phyloP scores from a whole-genome alignment of 2,329 filamentous ascomycete species.

The Chalaropsis ovoidea region DNA sequence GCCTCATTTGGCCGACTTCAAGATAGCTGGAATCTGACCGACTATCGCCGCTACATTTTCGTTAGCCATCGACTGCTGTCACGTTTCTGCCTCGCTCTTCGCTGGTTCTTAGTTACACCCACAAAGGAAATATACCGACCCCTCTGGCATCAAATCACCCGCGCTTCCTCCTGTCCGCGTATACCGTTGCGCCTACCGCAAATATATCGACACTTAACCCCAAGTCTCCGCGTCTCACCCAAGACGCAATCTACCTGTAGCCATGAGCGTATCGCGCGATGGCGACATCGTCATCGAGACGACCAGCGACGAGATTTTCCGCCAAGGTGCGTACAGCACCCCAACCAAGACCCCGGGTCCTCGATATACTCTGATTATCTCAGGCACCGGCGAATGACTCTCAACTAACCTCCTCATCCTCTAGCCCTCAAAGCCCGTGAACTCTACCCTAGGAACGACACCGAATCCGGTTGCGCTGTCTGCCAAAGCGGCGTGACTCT shows the following conservation, averaged over 20 bases:
- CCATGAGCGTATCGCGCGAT: slow-evolving; percentile 1
- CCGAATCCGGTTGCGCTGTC: slow-evolving; percentile 25
- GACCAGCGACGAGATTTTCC: slow-evolving; percentile 25
- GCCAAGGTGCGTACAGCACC: slow-evolving; percentile 23
- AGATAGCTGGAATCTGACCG: slow-evolving; percentile 38
- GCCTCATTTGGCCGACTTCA: not conserved
- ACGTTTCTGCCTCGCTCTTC: slow-evolving; percentile 15
- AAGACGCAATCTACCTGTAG: not conserved
- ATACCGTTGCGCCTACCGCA: no score
- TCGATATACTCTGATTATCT: not conserved
- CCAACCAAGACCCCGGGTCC: no score
- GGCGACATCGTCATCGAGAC: slow-evolving; percentile 26
- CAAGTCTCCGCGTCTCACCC: no score
- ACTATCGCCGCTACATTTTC: slow-evolving; percentile 26
- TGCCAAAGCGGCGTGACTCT: slow-evolving; percentile 25
- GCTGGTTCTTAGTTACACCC: no score
- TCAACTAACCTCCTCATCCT: not conserved
- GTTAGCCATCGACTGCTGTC: slow-evolving; percentile 36
- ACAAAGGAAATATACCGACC: no score
- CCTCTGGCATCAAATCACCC: no score
- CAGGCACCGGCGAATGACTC: not conserved
- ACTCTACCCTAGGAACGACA: slow-evolving; percentile 26
- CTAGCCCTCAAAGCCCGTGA: slow-evolving; percentile 26
- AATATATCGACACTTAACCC: no score
- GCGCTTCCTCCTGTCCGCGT: no score